These are phyloP conservation scores for Suhomyces atakaporum DNA, from an alignment of 1,139 yeast species.

Conservation along the genomic window DNA sequence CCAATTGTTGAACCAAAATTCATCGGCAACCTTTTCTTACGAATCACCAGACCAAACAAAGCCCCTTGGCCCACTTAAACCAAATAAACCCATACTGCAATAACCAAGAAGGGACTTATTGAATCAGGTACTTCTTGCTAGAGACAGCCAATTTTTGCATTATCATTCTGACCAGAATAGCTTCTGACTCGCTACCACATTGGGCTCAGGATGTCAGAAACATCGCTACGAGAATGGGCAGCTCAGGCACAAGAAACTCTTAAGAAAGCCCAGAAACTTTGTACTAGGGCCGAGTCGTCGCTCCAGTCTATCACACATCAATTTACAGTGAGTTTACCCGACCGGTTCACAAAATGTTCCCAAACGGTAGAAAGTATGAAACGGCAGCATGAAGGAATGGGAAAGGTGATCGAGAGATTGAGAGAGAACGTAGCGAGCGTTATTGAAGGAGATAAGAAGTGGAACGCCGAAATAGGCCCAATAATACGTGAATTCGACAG, in stretches of 20 bases:
- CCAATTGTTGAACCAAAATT: no score
- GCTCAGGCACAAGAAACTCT: constrained; percentile 34
- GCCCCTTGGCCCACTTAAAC: no score
- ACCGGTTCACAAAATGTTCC: constrained; percentile 22
- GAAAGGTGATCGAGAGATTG: constrained; percentile 18
- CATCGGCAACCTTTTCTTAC: no score
- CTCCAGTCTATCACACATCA: constrained; percentile 27
- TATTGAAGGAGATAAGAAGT: constrained; percentile 13
- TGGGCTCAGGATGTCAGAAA: constrained; percentile 1
- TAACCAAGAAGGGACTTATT: no score
- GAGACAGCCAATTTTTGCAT: constrained; percentile 1
- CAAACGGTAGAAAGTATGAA: constrained; percentile 22
- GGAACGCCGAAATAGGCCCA: constrained; percentile 22
- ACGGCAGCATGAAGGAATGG: constrained; percentile 19
- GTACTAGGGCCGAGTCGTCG: constrained; percentile 37
- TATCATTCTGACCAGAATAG: constrained; percentile 3
- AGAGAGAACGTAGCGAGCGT: constrained; percentile 16
- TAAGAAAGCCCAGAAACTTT: constrained; percentile 32
- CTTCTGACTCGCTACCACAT: no score
- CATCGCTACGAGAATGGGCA: constrained; percentile 24
- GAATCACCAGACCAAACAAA: no score
- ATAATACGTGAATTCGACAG: constrained; percentile 28
- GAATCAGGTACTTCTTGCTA: no score
- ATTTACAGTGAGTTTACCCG: constrained; percentile 27
- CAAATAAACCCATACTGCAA: no score